Evolutionary conservation across 2,329 filamentous ascomycete species (phyloP), one percentile per base, ranked within the genome.

Genomic region (Ceratocystis alfenasii): DNA sequence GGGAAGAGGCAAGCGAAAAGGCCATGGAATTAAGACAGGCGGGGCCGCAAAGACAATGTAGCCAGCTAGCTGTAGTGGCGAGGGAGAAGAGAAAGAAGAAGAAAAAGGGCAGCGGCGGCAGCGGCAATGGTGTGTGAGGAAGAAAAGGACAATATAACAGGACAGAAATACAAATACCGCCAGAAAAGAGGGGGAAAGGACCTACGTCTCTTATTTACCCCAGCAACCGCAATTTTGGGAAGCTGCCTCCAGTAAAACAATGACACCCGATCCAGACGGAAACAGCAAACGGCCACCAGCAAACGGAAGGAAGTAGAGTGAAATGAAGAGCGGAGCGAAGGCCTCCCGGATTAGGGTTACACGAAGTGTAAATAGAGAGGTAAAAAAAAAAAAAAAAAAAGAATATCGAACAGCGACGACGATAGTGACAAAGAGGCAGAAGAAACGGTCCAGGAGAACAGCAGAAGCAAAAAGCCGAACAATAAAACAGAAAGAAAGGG

Each of bases 111-210:
- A 48, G 12, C 50, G 15, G 4, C 3, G 50, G 20, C 20, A 28
- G 22, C 20, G 64, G n/a, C 22, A 20, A 17, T 60, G 33, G 30
- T 30, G n/a, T 8, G 22, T n/a, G 36, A 30, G 15, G 50, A 30
- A 33, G 48, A 57, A 20, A 25, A 64, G 50, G 2, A 30, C 4
- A 22, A 46, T 28, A 59, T 36, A 60, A 15, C 15, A 45, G 53
- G 59, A 46, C 25, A 60, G 33, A 44, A 55, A 48, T 30, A 28
- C 22, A 65, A 48, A 33, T 10, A 46, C n/a, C 20, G 28, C 8
- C 33, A 44, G 7, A 65, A 64, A 36, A 36, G 30, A 64, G 45
- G 25, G 22, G 25, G n/a, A 64, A 46, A 44, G 61, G 28, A 50
- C 20, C 8, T 22, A 1, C 22, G 50, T 57, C 50, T 57, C 22